Evolutionary conservation across 2,329 filamentous ascomycete species (phyloP).

Genomic region (Colletotrichum tropicale): DNA sequence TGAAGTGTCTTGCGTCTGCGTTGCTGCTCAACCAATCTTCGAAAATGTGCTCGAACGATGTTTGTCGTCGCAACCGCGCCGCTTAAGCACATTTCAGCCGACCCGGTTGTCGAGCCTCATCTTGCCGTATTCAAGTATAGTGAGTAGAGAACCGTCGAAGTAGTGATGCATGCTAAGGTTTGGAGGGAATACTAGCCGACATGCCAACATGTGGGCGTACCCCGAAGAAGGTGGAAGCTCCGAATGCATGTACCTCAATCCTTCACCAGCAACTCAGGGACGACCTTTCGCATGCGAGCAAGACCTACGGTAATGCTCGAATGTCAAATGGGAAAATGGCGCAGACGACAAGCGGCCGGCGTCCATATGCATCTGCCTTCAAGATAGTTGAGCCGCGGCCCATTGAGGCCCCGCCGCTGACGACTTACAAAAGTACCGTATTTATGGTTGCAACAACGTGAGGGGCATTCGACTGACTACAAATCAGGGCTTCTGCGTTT

Average conservation of each 20-base stretch:
- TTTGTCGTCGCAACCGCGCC: background rate
- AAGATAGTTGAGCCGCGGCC: background rate
- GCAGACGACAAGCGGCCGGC: background rate
- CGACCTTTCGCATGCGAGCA: background rate
- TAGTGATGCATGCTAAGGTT: background rate
- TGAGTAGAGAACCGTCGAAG: rapidly evolving
- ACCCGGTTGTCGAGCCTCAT: background rate
- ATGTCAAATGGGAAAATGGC: background rate
- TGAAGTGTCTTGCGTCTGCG: background rate
- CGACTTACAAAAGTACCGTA: background rate
- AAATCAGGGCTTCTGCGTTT: background rate
- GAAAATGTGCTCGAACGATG: background rate
- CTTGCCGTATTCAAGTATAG: background rate
- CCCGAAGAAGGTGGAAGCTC: background rate
- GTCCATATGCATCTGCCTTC: background rate
- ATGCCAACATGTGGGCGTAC: background rate
- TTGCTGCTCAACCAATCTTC: background rate
- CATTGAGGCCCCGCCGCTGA: background rate
- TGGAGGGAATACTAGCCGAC: background rate
- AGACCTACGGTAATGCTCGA: background rate
- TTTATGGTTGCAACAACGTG: no score
- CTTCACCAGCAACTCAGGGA: background rate
- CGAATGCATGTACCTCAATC: background rate
- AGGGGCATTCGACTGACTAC: background rate
- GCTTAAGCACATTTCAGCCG: background rate